Base-by-base conservation (phyloP, 768 basidiomycete genomes). In the Boletus insuetus region DNA sequence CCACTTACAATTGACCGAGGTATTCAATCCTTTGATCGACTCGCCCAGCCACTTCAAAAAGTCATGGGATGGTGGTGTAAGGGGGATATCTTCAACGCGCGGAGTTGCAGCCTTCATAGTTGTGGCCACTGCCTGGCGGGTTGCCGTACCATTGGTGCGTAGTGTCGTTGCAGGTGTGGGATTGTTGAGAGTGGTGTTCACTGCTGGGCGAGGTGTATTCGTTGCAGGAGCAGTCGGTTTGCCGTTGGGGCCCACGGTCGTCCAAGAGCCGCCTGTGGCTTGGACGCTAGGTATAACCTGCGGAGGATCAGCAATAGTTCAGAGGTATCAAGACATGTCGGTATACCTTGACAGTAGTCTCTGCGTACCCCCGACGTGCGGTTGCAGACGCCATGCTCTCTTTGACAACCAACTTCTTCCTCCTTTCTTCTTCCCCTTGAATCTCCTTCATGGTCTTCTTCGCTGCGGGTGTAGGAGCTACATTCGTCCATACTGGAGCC, bases 361-460 rank as follows among this genome's bases (percentile, higher is more conserved):
- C 92, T 5, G 90, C 91, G 64, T 95, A 89, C 5, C 79, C 87
- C 49, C 91, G 79, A 66, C 87, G 82, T 9, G 82, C 76, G 38
- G 80, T 79, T 20, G 80, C 76, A 13, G 82, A 74, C 10, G 79
- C 79, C 51, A 77, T 76, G 50, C 78, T 83, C 59, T 89, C 84
- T 69, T 86, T 87, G 8, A 75, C 72, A 1, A 77, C 77, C 29
- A 74, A 63, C 71, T 86, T 89, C 78, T 93, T 94, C 58, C 88
- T 81, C 59, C 77, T 82, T 72, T 96, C 93, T 67, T 99, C 97
- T 64, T 99, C 97, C 72, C 98, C 96, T 67, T 96, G 92, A 39
- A 99, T 99, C 76, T 99, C 94, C 77, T 96, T 98, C 87, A 99
- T 87, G 2, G 91, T 91, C 79, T 94, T 97, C 78, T 93, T 95